These are phyloP conservation scores for Harringtonia aguacate DNA, from an alignment of 2,329 filamentous ascomycete species.

Conservation along the genomic window DNA sequence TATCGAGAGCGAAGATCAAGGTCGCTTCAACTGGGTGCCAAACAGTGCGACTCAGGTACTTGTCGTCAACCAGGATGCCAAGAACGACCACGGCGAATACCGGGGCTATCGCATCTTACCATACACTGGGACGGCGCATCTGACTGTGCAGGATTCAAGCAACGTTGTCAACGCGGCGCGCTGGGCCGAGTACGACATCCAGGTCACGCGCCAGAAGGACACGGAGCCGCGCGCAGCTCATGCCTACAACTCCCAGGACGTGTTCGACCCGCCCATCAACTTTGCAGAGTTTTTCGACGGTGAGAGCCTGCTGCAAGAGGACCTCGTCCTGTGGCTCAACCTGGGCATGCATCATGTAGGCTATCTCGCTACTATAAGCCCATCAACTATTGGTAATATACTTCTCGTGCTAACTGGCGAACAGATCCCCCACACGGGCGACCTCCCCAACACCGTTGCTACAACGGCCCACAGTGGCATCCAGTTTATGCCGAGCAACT, in stretches of 20 bases:
- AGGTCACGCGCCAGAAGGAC: slow-evolving; percentile 39
- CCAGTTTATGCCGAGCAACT: slow-evolving; percentile 32
- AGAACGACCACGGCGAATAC: slow-evolving; percentile 38
- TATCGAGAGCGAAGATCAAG: slow-evolving; percentile 29
- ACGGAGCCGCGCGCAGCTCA: slow-evolving; percentile 36
- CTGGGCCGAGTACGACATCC: slow-evolving; percentile 41
- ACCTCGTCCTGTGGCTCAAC: slow-evolving; percentile 40
- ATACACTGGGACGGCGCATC: slow-evolving; percentile 24
- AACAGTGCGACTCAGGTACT: slow-evolving; percentile 36
- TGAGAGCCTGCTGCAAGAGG: slow-evolving; percentile 30
- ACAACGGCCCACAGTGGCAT: slow-evolving; percentile 33
- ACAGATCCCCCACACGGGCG: slow-evolving; percentile 32
- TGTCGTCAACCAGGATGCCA: slow-evolving; percentile 38
- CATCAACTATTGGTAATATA: too few relatives aligned
- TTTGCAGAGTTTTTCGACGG: slow-evolving; percentile 38
- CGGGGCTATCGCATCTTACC: slow-evolving; percentile 40
- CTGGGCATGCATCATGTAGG: slow-evolving; percentile 42
- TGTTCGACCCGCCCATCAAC: slow-evolving; percentile 35
- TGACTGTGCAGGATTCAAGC: slow-evolving; percentile 37
- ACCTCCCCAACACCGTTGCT: slow-evolving; percentile 42
- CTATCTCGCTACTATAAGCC: too few relatives aligned
- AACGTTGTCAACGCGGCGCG: slow-evolving; percentile 31
- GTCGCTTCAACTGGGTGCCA: slow-evolving; percentile 34
- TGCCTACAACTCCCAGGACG: slow-evolving; percentile 32
- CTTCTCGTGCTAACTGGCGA: too few relatives aligned